Evolutionary conservation across 2,329 filamentous ascomycete species (phyloP).

Genomic region (Venturia effusa): DNA sequence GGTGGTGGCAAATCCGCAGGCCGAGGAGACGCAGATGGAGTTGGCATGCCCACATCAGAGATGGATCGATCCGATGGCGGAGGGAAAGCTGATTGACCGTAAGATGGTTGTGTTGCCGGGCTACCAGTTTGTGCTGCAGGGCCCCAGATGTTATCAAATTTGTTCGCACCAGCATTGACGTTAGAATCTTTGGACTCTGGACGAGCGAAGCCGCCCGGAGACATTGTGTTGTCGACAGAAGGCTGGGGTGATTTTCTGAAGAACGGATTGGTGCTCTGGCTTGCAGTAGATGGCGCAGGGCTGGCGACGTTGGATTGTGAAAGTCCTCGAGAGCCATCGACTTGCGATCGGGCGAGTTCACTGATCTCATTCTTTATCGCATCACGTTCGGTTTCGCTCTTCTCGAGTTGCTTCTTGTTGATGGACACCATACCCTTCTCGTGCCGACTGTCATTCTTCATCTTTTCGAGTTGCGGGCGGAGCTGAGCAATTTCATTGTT

Average conservation of each 20-base stretch:
- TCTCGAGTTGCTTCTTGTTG: conserved; percentile 94
- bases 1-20: conserved; percentile 55
- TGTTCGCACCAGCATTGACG: conserved; percentile 28
- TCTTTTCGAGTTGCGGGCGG: conserved; percentile 85
- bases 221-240: conserved; percentile 38
- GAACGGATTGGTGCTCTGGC: conserved; percentile 82
- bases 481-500: conserved; percentile 76
- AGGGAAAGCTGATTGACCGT: conserved; percentile 30
- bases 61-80: conserved; percentile 34
- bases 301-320: conserved; percentile 32
- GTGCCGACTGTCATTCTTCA: conserved; percentile 82
- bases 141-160: conserved; percentile 82
- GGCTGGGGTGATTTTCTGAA: conserved; percentile 56
- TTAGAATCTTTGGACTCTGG: conserved; percentile 18
- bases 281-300: conserved; percentile 51
- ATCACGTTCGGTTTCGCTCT: conserved; percentile 79
- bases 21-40: conserved; percentile 51
- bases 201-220: conserved; percentile 35
- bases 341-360: conserved; percentile 22
- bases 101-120: conserved; percentile 46
- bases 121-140: conserved; percentile 40
- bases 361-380: conserved; percentile 74
- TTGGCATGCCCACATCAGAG: conserved; percentile 41
- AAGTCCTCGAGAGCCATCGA: neutral
- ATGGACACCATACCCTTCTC: conserved; percentile 95